Conservation (phyloP, 495 filamentous ascomycete genomes). For the Trypethelium eluteriae region DNA sequence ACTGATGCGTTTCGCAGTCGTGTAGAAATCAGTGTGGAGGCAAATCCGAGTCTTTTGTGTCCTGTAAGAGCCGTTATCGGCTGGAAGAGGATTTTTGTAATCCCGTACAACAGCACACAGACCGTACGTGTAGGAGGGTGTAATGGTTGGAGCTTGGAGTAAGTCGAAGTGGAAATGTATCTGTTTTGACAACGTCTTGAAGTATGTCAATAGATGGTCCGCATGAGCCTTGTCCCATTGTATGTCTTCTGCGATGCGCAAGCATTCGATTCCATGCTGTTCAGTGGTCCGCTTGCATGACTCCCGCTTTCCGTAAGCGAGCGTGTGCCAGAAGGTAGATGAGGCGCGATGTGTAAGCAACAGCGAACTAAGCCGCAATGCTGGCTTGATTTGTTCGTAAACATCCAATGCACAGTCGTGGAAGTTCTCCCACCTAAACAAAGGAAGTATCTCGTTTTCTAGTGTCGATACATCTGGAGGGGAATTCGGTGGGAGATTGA, state of each 20-base stretch:
- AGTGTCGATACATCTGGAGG: constrained; percentile 19
- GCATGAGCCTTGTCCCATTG: background rate
- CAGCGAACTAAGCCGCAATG: constrained; percentile 26
- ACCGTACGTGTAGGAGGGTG: constrained; percentile 18
- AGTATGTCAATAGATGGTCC: constrained; percentile 19
- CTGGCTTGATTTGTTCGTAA: constrained; percentile 29
- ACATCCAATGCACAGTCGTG: constrained; percentile 29
- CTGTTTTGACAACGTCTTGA: constrained; percentile 18
- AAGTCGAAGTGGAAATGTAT: constrained; percentile 29
- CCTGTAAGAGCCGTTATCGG: constrained; percentile 11
- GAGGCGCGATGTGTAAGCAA: constrained; percentile 26
- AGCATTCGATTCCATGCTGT: constrained; percentile 12
- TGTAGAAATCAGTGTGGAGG: constrained; percentile 32
- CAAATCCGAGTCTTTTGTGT: constrained; percentile 27
- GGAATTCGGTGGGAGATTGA: constrained; percentile 18
- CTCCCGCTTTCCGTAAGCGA: constrained; percentile 28
- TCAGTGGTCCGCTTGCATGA: constrained; percentile 15
- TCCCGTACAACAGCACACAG: constrained; percentile 16
- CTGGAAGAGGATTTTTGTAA: constrained; percentile 7
- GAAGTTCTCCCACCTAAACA: constrained; percentile 29
- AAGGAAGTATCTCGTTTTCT: constrained; percentile 28
- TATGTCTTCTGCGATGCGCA: constrained; percentile 15
- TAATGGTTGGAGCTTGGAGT: constrained; percentile 17
- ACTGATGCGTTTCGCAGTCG: constrained; percentile 28
- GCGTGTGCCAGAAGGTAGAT: constrained; percentile 28